Percentiles rank a stretch among this genome's conserved stretches.
phyloP scores from a whole-genome alignment of 116 monocot genomes.

The Dioscorea cayenensis region DNA sequence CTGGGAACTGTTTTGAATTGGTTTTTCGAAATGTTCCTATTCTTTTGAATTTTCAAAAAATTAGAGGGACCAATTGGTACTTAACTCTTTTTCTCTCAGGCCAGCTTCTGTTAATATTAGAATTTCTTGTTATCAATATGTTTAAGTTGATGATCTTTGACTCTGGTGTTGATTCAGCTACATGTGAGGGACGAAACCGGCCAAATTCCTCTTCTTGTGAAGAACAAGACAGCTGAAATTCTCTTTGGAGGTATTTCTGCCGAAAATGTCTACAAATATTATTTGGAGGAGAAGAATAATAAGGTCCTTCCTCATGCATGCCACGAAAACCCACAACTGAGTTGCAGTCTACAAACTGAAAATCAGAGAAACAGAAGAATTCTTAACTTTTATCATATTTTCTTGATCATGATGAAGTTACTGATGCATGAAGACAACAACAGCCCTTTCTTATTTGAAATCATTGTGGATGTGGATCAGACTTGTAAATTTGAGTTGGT shows the following conservation, averaged over 20 bases:
- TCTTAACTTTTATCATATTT: conserved; percentile 37
- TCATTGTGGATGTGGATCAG: conserved; percentile 36
- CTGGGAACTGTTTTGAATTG: too few species aligned
- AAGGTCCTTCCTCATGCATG: not conserved
- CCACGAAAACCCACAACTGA: not conserved
- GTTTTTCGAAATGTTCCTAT: too few species aligned
- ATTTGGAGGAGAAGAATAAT: conserved; percentile 8
- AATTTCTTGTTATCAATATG: too few species aligned
- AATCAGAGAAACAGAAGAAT: not conserved
- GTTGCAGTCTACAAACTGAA: not conserved
- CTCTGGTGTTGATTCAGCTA: conserved; percentile 20
- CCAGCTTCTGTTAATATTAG: too few species aligned
- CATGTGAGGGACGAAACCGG: conserved; percentile 38
- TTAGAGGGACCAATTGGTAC: too few species aligned
- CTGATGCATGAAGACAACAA: conserved; percentile 35
- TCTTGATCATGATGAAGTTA: conserved; percentile 42
- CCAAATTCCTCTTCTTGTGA: conserved; percentile 48
- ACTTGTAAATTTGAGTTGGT: conserved; percentile 50
- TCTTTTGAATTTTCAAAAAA: too few species aligned
- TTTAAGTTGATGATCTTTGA: too few species aligned
- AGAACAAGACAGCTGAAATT: conserved; percentile 53
- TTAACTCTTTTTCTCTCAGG: too few species aligned
- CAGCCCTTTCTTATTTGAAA: conserved; percentile 41
- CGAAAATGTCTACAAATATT: conserved; percentile 40
- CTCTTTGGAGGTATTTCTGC: conserved; percentile 56